phyloP scores from a whole-genome alignment of 1,284 basidiomycete genomes.

The Pholiota adiposa region DNA sequence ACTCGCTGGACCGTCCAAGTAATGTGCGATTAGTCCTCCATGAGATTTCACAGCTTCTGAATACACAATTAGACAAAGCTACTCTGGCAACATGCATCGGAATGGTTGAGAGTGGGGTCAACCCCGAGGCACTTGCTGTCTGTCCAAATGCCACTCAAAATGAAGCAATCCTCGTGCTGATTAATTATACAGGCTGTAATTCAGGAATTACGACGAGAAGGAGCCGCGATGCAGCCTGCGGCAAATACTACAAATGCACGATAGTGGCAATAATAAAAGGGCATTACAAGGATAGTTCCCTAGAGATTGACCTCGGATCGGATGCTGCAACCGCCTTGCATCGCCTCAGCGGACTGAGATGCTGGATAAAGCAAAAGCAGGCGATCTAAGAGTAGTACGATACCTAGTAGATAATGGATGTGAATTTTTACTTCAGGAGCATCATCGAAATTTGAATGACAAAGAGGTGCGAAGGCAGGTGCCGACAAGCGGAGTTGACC shows the following conservation, averaged over 20 bases:
- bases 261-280: conserved; percentile 2
- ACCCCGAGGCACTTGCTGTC: conserved; percentile 86
- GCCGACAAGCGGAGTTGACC: conserved; percentile 25
- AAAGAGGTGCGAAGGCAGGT: conserved; percentile 8
- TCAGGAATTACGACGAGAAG: conserved; percentile 74
- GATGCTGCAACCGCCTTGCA: neutral
- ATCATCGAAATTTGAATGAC: neutral
- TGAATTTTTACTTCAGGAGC: neutral
- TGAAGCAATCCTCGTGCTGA: neutral
- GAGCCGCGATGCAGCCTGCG: conserved; percentile 37
- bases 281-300: neutral
- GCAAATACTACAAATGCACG: conserved; percentile 10
- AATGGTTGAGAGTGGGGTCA: conserved; percentile 86
- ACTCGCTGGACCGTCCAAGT: neutral
- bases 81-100: conserved; percentile 82
- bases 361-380: neutral
- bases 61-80: conserved; percentile 82
- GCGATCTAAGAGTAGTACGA: neutral
- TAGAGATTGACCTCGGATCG: neutral
- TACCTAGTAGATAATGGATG: neutral
- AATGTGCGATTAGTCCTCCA: conserved; percentile 59
- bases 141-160: conserved; percentile 42
- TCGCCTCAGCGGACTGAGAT: neutral
- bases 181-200: conserved; percentile 62
- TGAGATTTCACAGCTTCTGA: conserved; percentile 83